phyloP scores from a whole-genome alignment of 257 asterid species.

The Solanum pinnatisectum region DNA sequence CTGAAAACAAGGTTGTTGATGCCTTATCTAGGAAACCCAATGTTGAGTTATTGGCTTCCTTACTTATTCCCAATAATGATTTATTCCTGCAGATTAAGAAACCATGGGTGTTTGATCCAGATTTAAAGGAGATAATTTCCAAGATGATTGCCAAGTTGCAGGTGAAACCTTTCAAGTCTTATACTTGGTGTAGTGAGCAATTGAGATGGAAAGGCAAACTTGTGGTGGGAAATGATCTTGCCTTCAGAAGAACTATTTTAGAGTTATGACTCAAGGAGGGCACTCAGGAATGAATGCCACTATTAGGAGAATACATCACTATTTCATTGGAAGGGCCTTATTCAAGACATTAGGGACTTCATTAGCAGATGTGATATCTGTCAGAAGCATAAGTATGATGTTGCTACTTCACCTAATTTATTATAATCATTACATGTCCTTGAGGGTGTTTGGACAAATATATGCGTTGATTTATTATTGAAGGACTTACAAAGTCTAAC shows the following conservation, averaged over 20 bases:
- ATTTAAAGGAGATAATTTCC: not conserved
- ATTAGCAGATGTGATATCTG: not conserved
- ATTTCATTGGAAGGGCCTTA: not conserved
- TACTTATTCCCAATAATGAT: not conserved
- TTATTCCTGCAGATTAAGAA: not conserved
- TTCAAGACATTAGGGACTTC: not conserved
- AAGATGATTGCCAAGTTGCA: not conserved
- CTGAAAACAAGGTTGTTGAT: not conserved
- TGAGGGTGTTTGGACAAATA: not conserved
- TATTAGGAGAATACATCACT: too few species aligned
- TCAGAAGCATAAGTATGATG: too few species aligned
- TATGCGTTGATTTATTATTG: not conserved
- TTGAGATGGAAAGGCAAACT: not conserved
- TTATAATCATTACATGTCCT: not conserved
- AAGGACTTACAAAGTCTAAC: not conserved
- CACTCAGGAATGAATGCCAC: not conserved
- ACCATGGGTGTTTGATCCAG: not conserved
- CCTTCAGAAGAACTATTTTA: not conserved
- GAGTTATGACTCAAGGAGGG: not conserved
- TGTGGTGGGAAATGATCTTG: not conserved
- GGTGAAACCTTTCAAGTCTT: not conserved
- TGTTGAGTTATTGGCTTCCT: not conserved
- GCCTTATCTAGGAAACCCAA: not conserved
- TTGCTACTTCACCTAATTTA: not conserved
- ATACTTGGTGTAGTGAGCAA: not conserved